Evolutionary conservation across 352 stramenopile species (phyloP).

Genomic region (Globisporangium echinulatum): DNA sequence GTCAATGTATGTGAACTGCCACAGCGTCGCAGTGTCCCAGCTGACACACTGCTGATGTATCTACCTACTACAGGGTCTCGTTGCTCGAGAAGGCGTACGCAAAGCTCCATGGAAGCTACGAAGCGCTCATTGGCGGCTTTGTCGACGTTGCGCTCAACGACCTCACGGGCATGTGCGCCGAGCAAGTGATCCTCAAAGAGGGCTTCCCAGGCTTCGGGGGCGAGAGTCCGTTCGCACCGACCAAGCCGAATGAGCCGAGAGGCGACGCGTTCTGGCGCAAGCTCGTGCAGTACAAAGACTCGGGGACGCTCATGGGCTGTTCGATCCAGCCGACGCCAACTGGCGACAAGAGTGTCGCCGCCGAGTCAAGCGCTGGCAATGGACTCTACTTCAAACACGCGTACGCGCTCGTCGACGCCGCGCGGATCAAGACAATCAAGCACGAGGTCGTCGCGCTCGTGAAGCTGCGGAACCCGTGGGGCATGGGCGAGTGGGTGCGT

Average conservation of each 20-base stretch:
- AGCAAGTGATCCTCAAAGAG: conserved; percentile 83
- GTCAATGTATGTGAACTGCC: not conserved
- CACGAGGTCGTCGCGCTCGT: conserved; percentile 54
- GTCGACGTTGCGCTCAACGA: conserved; percentile 87
- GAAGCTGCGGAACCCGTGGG: conserved; percentile 88
- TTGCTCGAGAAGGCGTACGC: conserved; percentile 91
- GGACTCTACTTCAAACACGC: conserved; percentile 86
- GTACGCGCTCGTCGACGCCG: conserved; percentile 78
- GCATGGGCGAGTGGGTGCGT: conserved; percentile 87
- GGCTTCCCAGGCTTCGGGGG: conserved; percentile 66
- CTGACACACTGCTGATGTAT: no score
- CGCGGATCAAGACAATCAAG: conserved; percentile 56
- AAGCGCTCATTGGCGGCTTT: conserved; percentile 86
- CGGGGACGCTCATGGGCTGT: conserved; percentile 88
- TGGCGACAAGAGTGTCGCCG: conserved; percentile 46
- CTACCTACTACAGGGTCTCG: conserved; percentile 47
- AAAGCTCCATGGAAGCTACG: conserved; percentile 89
- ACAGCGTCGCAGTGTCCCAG: no score
- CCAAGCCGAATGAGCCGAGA: conserved; percentile 27
- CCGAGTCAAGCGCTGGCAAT: conserved; percentile 75
- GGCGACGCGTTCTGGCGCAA: conserved; percentile 82
- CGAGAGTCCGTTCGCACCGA: conserved; percentile 55
- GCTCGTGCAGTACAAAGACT: conserved; percentile 65
- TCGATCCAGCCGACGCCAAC: conserved; percentile 79
- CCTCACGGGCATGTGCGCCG: conserved; percentile 85